These are phyloP conservation scores for Beauveria varroae DNA, from an alignment of 2,329 filamentous ascomycete species.

Conservation along the genomic window DNA sequence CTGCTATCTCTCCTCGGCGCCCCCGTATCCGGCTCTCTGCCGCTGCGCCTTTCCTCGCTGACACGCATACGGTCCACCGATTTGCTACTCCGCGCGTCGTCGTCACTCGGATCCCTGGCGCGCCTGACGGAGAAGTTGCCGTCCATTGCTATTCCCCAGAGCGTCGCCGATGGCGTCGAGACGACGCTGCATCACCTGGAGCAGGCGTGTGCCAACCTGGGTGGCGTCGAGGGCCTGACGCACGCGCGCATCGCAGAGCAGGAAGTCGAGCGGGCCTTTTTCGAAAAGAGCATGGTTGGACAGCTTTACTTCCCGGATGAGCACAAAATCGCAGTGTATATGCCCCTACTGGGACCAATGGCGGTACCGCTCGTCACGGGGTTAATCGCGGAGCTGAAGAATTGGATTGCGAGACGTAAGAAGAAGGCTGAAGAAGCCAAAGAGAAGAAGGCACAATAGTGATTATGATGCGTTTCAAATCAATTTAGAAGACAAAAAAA, in stretches of 20 bases:
- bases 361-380: constrained; percentile 85
- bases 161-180: constrained; percentile 78
- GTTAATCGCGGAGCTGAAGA: constrained; percentile 71
- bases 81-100: constrained; percentile 80
- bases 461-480: not conserved
- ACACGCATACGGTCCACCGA: constrained; percentile 80
- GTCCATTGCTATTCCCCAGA: constrained; percentile 83
- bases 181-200: constrained; percentile 72
- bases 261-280: constrained; percentile 90
- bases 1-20: constrained; percentile 81
- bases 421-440: constrained; percentile 34
- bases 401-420: constrained; percentile 42
- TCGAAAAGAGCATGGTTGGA: constrained; percentile 98
- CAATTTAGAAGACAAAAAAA: not conserved
- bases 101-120: constrained; percentile 86
- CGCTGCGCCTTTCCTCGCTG: constrained; percentile 76
- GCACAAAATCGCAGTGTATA: constrained; percentile 93
- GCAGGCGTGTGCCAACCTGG: constrained; percentile 65
- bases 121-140: constrained; percentile 76
- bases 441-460: constrained; percentile 29
- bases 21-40: constrained; percentile 74
- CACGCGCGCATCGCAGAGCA: constrained; percentile 79
- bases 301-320: constrained; percentile 98
- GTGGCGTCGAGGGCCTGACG: constrained; percentile 58
- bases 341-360: constrained; percentile 83